These are phyloP conservation scores for Candida orba DNA, from an alignment of 805 yeast species.

Conservation along the genomic window DNA sequence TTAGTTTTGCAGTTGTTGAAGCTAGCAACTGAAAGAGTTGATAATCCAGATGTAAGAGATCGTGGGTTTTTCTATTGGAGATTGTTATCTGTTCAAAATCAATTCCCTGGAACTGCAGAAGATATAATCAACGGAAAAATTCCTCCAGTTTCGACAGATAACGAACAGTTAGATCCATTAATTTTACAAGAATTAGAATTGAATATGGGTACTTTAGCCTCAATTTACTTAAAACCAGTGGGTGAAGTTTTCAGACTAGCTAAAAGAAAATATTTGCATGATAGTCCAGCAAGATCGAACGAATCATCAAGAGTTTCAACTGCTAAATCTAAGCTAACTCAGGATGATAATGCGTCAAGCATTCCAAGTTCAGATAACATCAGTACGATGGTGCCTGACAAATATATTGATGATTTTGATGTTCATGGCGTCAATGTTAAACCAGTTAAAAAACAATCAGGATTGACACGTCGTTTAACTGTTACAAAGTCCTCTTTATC, in stretches of 20 bases:
- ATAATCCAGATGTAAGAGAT: slow-evolving; percentile 82
- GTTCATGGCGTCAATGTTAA: slow-evolving; percentile 32
- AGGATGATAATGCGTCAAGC: slow-evolving; percentile 4
- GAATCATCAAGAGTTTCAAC: slow-evolving; percentile 11
- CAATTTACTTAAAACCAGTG: slow-evolving; percentile 79
- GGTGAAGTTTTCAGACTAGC: slow-evolving; percentile 69
- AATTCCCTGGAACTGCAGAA: slow-evolving; percentile 33
- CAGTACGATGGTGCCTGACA: slow-evolving; percentile 1
- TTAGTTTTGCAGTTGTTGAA: slow-evolving; percentile 54
- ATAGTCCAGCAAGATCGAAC: slow-evolving; percentile 42
- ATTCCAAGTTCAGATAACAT: slow-evolving; percentile 7
- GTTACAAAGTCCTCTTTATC: slow-evolving; percentile 30
- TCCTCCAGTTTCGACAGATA: slow-evolving; percentile 60
- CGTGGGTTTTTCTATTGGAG: slow-evolving; percentile 86
- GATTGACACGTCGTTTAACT: slow-evolving; percentile 26
- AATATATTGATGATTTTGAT: slow-evolving; percentile 32
- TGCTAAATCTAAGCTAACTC: not conserved
- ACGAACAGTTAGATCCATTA: slow-evolving; percentile 60
- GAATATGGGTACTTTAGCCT: slow-evolving; percentile 74
- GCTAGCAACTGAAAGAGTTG: slow-evolving; percentile 63
- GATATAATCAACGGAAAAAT: slow-evolving; percentile 52
- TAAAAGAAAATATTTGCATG: slow-evolving; percentile 40
- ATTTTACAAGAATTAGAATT: slow-evolving; percentile 77
- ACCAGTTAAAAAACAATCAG: slow-evolving; percentile 26
- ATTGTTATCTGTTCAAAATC: slow-evolving; percentile 47